A percentile compares a stretch with the other conserved stretches of the same genome.
Conservation (phyloP, 805 yeast genomes). For the Teunomyces pallodes region DNA sequence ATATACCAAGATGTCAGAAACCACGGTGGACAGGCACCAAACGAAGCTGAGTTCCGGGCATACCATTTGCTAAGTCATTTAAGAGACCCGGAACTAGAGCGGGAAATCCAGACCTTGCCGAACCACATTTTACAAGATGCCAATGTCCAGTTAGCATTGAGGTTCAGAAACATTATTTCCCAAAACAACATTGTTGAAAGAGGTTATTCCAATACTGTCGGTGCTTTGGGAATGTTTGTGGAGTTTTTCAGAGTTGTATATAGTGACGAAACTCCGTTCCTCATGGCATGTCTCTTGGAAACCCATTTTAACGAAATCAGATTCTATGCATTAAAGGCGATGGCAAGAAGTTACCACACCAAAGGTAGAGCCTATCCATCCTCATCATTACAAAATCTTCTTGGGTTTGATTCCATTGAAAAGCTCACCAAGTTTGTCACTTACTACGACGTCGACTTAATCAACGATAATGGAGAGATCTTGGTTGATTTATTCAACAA, state of each 20-base stretch:
- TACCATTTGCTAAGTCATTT: constrained; percentile 78
- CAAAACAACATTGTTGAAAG: constrained; percentile 60
- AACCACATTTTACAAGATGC: constrained; percentile 48
- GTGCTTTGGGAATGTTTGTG: constrained; percentile 58
- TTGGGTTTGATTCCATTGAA: constrained; percentile 66
- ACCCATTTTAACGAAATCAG: constrained; percentile 77
- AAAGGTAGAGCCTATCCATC: constrained; percentile 66
- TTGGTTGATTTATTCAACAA: constrained; percentile 41
- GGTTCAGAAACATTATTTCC: constrained; percentile 62
- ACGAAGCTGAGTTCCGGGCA: constrained; percentile 92
- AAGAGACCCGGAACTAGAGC: constrained; percentile 80
- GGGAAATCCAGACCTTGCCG: constrained; percentile 71
- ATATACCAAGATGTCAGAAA: constrained; percentile 79
- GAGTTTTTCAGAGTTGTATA: constrained; percentile 60
- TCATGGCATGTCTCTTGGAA: constrained; percentile 74
- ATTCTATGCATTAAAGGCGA: constrained; percentile 64
- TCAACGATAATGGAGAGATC: constrained; percentile 23
- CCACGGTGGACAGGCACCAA: constrained; percentile 65
- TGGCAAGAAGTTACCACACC: constrained; percentile 66
- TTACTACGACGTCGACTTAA: constrained; percentile 56
- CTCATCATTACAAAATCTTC: constrained; percentile 41
- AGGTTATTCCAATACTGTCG: constrained; percentile 46
- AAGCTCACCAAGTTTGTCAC: constrained; percentile 56
- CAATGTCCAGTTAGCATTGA: constrained; percentile 67
- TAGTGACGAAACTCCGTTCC: constrained; percentile 52